Evolutionary conservation across 495 filamentous ascomycete genomes (phyloP), one percentile per base, ranked within the genome.

Genomic region (Parmelia sp.): DNA sequence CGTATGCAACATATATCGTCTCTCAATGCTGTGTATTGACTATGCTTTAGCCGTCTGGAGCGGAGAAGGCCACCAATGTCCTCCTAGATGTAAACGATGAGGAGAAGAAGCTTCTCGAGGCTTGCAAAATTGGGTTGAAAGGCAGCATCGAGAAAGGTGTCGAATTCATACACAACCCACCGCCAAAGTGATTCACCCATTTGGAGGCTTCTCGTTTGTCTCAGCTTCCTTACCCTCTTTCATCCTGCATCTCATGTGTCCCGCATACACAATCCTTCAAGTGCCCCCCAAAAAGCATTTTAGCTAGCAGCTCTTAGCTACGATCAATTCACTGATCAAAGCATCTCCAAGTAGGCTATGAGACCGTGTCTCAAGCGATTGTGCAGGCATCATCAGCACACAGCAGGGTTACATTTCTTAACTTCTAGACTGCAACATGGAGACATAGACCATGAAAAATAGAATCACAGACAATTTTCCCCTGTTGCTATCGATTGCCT

Each of bases 61-160:
- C 80, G 39, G 86, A 90, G 77, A 94, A 90, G 77, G 90, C 84
- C 70, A 80, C 79, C 71, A 91, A 97, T 80, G 82, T 90, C 64
- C 82, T 98, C 60, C 79, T 77, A 49, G 78, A 80, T 62, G 79
- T 90, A 70, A 90, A 87, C 70, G 86, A 89, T 12, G 79, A 88
- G 74, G 94, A 97, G 86, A 88, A 94, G 86, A 82, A 83, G 68
- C 85, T 98, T 60, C 86, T 98, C 63, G 84, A 90, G 68, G 84
- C 82, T 67, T 85, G 82, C 73, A 80, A 88, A 69, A 77, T 79
- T 66, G 94, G 85, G 61, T 82, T 98, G 37, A 89, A 91, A 83
- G 87, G 83, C 80, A 98, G 96, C 78, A 96, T 98, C 72, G 77
- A 84, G 70, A 97, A 97, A 84, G 94, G 94, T 70, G 79, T 97